A percentile compares a stretch with the other conserved stretches of the same genome.
Evolutionary conservation across 148 eudicot species (phyloP).

Genomic region (Polygonum maritimum): DNA sequence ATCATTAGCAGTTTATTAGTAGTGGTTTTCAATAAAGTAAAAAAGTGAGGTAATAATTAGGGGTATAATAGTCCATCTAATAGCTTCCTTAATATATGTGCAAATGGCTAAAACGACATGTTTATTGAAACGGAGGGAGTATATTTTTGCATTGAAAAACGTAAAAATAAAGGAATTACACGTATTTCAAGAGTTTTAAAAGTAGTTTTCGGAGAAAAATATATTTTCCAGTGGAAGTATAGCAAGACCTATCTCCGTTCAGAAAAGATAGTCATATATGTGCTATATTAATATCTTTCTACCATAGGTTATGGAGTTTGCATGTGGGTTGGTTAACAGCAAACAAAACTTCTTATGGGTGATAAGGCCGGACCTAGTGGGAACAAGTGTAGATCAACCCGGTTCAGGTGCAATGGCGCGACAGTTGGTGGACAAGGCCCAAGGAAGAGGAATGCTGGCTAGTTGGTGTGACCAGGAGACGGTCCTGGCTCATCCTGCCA

Average conservation of each 20-base stretch:
- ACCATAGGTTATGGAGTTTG: background rate
- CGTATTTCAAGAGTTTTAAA: too few relatives aligned
- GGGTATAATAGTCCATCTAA: too few relatives aligned
- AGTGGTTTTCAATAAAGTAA: too few relatives aligned
- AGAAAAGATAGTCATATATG: background rate
- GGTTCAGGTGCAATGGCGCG: constrained; percentile 11
- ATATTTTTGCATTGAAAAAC: too few relatives aligned
- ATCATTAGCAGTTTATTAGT: too few relatives aligned
- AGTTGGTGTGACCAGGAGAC: constrained; percentile 29
- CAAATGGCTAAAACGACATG: too few relatives aligned
- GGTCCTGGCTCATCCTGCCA: constrained; percentile 13
- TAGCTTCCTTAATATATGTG: too few relatives aligned
- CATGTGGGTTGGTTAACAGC: constrained; percentile 12
- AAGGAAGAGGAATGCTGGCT: constrained; percentile 18
- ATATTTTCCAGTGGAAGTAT: too few relatives aligned
- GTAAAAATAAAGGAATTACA: too few relatives aligned
- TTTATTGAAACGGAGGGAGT: too few relatives aligned
- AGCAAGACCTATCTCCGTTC: background rate
- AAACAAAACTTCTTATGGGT: constrained; percentile 26
- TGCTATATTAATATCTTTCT: background rate
- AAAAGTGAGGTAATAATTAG: too few relatives aligned
- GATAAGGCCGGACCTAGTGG: constrained; percentile 25
- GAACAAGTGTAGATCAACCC: background rate
- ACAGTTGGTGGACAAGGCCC: constrained; percentile 14
- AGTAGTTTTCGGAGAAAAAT: too few relatives aligned